Evolutionary conservation across 768 basidiomycete genomes (phyloP).

Genomic region (Phaeotremella skinneri): DNA sequence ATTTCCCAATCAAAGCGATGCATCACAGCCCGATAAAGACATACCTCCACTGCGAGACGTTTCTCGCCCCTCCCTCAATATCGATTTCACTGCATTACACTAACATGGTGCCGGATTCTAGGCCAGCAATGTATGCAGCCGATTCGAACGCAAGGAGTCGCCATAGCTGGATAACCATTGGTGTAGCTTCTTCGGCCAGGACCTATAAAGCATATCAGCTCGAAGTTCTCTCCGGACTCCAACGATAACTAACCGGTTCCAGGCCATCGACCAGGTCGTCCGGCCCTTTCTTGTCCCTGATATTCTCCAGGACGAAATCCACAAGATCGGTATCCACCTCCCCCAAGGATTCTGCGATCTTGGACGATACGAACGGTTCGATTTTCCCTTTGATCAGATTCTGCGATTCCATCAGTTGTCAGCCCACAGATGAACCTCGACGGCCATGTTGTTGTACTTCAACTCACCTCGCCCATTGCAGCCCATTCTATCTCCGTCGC

Average conservation of each 20-base stretch:
- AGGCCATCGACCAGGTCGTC: conserved; percentile 83
- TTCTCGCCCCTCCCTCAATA: neutral
- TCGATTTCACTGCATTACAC: conserved; percentile 53
- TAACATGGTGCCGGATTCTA: conserved; percentile 79
- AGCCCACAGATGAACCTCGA: neutral
- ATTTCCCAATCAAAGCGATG: neutral
- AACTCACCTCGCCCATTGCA: conserved; percentile 76
- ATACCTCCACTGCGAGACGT: neutral
- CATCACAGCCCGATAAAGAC: neutral
- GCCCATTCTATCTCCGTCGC: conserved; percentile 68
- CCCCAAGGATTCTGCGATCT: conserved; percentile 83
- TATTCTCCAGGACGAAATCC: conserved; percentile 88
- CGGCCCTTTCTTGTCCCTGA: conserved; percentile 84
- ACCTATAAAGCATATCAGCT: conserved; percentile 58
- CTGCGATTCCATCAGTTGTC: conserved; percentile 54
- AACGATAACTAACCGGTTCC: conserved; percentile 68
- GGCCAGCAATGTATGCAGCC: conserved; percentile 84
- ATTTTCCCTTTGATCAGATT: conserved; percentile 78
- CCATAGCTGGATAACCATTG: conserved; percentile 78
- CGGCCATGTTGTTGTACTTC: conserved; percentile 9
- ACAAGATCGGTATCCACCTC: conserved; percentile 91
- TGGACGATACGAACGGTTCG: conserved; percentile 74
- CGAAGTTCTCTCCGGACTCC: neutral
- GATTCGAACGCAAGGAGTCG: conserved; percentile 92
- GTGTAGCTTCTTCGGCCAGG: conserved; percentile 82